phyloP scores from a whole-genome alignment of 805 yeast genomes.

The Lachancea fermentati region DNA sequence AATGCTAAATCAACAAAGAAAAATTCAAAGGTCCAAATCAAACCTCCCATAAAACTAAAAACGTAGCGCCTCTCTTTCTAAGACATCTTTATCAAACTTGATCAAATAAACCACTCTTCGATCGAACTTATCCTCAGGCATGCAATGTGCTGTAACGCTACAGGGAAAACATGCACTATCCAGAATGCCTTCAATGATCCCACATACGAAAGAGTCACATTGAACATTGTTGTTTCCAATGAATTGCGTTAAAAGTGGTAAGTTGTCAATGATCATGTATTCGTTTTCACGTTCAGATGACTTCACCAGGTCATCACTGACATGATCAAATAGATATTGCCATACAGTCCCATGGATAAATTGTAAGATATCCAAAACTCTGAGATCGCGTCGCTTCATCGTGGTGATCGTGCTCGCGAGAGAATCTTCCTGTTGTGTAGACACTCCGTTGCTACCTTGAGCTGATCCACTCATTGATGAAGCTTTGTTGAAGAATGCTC shows the following conservation, averaged over 20 bases:
- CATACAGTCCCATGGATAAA: conserved; percentile 71
- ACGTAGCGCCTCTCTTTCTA: conserved; percentile 48
- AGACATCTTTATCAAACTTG: conserved; percentile 56
- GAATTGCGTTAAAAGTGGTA: conserved; percentile 61
- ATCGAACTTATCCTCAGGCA: conserved; percentile 52
- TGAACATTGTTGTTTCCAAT: conserved; percentile 70
- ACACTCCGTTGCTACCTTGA: background rate
- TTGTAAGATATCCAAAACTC: conserved; percentile 62
- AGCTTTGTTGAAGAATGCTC: conserved; percentile 3
- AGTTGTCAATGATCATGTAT: conserved; percentile 76
- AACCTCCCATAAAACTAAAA: conserved; percentile 13
- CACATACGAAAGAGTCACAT: conserved; percentile 83
- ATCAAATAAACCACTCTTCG: conserved; percentile 69
- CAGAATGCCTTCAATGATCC: conserved; percentile 78
- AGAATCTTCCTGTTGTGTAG: conserved; percentile 13
- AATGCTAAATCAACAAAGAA: background rate
- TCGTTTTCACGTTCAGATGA: conserved; percentile 60
- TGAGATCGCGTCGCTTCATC: conserved; percentile 48
- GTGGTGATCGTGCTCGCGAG: conserved; percentile 20
- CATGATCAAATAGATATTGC: conserved; percentile 67
- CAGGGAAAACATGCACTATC: conserved; percentile 68
- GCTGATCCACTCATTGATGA: background rate
- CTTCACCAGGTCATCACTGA: conserved; percentile 72
- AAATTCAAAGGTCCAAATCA: background rate
- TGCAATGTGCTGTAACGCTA: conserved; percentile 72